Conservation (phyloP, 306 rosid genomes). For the Rubus idaeus region DNA sequence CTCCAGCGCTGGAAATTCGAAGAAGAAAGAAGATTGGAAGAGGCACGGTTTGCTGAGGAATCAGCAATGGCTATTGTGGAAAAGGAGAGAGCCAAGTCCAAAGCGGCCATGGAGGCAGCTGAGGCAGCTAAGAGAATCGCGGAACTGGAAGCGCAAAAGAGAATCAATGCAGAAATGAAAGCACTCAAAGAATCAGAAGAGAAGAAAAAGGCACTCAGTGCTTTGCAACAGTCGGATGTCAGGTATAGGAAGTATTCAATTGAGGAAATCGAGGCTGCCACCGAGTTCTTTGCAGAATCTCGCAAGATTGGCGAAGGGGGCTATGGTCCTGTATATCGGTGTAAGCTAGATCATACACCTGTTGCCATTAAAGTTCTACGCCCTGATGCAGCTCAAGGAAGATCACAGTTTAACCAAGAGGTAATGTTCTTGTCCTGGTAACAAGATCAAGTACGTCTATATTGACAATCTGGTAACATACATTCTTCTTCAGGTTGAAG, state of each 20-base stretch:
- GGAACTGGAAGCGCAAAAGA: slow-evolving; percentile 76
- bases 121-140: slow-evolving; percentile 84
- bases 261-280: slow-evolving; percentile 84
- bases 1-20: slow-evolving; percentile 86
- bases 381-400: slow-evolving; percentile 93
- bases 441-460: neutral
- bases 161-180: slow-evolving; percentile 76
- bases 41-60: slow-evolving; percentile 75
- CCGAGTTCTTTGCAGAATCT: slow-evolving; percentile 58
- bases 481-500: slow-evolving; percentile 66
- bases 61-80: slow-evolving; percentile 73
- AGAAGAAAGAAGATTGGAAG: slow-evolving; percentile 75
- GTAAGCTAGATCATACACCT: slow-evolving; percentile 74
- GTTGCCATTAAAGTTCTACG: slow-evolving; percentile 93
- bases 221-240: slow-evolving; percentile 45
- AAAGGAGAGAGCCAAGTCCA: slow-evolving; percentile 78
- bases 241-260: slow-evolving; percentile 81
- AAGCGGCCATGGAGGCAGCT: slow-evolving; percentile 91
- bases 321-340: slow-evolving; percentile 85
- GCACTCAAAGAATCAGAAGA: slow-evolving; percentile 75
- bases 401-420: slow-evolving; percentile 88
- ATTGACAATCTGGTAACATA: neutral
- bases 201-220: slow-evolving; percentile 54
- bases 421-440: slow-evolving; percentile 28
- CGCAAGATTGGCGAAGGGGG: slow-evolving; percentile 96